These are phyloP conservation scores for Oleoguttula mirabilis DNA, from an alignment of 495 filamentous ascomycete genomes.

Conservation along the genomic window DNA sequence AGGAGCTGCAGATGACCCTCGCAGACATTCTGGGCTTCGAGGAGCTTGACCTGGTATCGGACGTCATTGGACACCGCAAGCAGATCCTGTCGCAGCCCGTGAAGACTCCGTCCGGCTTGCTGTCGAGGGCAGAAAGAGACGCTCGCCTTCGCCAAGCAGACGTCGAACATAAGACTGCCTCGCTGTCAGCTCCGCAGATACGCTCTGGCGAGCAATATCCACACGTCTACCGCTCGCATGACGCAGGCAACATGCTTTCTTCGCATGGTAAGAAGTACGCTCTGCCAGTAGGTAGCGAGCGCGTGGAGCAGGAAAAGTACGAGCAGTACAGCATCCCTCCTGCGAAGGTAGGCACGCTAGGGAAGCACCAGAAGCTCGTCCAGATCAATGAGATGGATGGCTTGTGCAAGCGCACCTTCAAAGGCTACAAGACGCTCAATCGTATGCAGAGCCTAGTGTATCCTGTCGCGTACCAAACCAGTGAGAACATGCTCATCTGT, in stretches of 20 bases:
- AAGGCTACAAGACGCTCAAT: constrained; percentile 84
- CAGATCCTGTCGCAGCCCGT: constrained; percentile 43
- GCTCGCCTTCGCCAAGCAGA: constrained; percentile 61
- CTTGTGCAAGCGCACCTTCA: constrained; percentile 82
- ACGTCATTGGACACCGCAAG: constrained; percentile 60
- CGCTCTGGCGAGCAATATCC: constrained; percentile 64
- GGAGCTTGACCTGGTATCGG: constrained; percentile 78
- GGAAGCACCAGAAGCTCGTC: constrained; percentile 58
- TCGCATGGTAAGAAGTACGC: constrained; percentile 63
- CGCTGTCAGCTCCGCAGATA: constrained; percentile 48
- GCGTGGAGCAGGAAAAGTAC: constrained; percentile 46
- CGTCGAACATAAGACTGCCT: constrained; percentile 66
- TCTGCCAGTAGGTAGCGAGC: constrained; percentile 25
- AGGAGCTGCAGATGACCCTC: constrained; percentile 77
- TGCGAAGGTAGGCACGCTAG: constrained; percentile 60
- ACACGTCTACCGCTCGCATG: constrained; percentile 77
- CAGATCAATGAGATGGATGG: constrained; percentile 75
- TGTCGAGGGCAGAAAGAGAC: constrained; percentile 64
- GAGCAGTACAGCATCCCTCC: constrained; percentile 84
- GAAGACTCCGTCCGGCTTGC: constrained; percentile 33
- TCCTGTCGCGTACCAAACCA: constrained; percentile 88
- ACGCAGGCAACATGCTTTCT: constrained; percentile 71
- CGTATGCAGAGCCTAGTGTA: constrained; percentile 97
- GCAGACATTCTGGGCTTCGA: constrained; percentile 86
- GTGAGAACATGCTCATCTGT: constrained; percentile 97